Evolutionary conservation across 768 basidiomycete species (phyloP), one percentile per base, ranked within the genome.

Genomic region (Clavulina sp.): DNA sequence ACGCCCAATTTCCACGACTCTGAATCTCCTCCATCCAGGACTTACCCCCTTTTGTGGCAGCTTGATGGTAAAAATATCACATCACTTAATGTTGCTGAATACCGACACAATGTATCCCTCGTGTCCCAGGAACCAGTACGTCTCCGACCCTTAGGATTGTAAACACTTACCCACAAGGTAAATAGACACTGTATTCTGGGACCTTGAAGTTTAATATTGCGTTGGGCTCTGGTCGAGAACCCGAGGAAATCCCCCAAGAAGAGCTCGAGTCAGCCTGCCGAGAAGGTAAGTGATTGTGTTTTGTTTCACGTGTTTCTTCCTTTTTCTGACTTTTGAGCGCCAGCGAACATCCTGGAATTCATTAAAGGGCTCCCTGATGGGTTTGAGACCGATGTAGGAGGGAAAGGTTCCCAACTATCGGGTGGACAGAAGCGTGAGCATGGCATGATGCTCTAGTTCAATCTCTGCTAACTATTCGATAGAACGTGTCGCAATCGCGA

Each of bases 401-500:
- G 28, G 23, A 67, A 66, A 55, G 64, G 64, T 33, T 60, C 63
- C 5, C 62, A 65, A 44, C 57, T 67, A 2, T 63, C 61, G 30
- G 65, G 65, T 43, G 65, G 65, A 34, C 64, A 65, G 54, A 57
- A 56, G 33, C 49, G 29, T 43, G 57, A n/a, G 60, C 63, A n/a
- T 58, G 58, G 7, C 57, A n/a, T n/a, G n/a, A n/a, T n/a, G n/a
- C n/a, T 7, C 49, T 54, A 52, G 49, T 52, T 56, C 38, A 21
- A n/a, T 32, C 48, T 16, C 0, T 34, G 3, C 30, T n/a, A 6
- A 13, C 23, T 36, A n/a, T 18, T 23, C 32, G n/a, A 26, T 32
- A 34, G 61, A 69, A 57, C 67, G 68, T 52, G 66, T 70, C 51
- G 69, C 70, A 41, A 70, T 72, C 57, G 70, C 70, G 3, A 61